Percentiles rank a stretch among this genome's conserved stretches.
phyloP scores from a whole-genome alignment of 352 stramenopile species.

The Globisporangium viniferum region DNA sequence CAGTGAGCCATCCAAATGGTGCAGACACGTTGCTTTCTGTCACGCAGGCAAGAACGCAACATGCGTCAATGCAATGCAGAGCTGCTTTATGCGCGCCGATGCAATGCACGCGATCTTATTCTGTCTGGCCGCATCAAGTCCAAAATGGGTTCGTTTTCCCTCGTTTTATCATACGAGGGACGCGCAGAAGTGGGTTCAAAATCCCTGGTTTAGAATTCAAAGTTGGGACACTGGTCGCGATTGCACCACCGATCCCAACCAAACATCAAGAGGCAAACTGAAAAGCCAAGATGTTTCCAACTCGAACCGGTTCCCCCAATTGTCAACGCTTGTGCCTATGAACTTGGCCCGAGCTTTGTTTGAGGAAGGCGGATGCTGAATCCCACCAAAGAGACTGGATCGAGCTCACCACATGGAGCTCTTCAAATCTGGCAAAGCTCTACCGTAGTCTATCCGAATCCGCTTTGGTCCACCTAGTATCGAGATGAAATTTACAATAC shows the following conservation, averaged over 20 bases:
- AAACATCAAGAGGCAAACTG: too few species aligned
- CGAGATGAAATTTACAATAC: too few species aligned
- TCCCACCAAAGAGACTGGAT: too few species aligned
- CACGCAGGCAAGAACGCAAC: neutral
- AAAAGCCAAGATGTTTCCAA: too few species aligned
- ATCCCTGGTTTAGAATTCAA: neutral
- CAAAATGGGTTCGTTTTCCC: conserved; percentile 9
- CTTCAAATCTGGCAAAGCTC: too few species aligned
- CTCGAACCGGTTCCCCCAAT: too few species aligned
- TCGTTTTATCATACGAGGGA: neutral
- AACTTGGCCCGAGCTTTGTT: too few species aligned
- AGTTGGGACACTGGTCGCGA: neutral
- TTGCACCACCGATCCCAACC: neutral
- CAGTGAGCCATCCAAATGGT: neutral
- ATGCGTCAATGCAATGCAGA: neutral
- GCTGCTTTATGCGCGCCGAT: neutral
- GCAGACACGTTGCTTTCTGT: neutral
- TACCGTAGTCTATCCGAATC: too few species aligned
- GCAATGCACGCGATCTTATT: conserved; percentile 4
- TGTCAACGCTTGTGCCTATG: too few species aligned
- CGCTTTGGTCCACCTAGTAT: too few species aligned
- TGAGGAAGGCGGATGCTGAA: too few species aligned
- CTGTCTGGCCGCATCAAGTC: neutral
- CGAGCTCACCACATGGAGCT: too few species aligned
- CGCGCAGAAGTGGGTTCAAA: neutral